Percentiles rank a stretch among this genome's conserved stretches.
Evolutionary conservation across 129 eudicot species (phyloP).

Genomic region (Pittosporum tobira): DNA sequence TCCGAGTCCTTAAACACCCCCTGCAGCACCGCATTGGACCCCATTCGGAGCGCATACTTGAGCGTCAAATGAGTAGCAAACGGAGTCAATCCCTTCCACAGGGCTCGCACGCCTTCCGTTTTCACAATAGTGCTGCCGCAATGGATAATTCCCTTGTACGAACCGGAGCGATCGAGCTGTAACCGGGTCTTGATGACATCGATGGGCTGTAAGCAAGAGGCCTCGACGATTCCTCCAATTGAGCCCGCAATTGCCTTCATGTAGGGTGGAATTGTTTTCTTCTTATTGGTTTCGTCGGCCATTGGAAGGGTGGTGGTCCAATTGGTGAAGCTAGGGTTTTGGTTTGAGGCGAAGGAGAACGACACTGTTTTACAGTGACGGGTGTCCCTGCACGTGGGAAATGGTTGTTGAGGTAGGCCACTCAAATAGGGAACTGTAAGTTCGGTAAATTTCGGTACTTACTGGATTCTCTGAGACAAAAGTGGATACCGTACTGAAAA

Average conservation of each 20-base stretch:
- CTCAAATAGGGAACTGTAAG: too few relatives aligned
- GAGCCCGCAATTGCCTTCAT: conserved; percentile 82
- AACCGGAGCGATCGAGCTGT: conserved; percentile 62
- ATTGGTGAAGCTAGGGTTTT: not conserved
- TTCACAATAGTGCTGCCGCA: conserved; percentile 51
- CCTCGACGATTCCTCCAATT: conserved; percentile 74
- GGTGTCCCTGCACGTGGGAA: too few relatives aligned
- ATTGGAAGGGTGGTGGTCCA: not conserved
- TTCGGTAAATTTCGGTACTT: too few relatives aligned
- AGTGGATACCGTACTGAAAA: too few relatives aligned
- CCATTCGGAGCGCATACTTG: conserved; percentile 85
- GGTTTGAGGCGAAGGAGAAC: not conserved
- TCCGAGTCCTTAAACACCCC: conserved; percentile 56
- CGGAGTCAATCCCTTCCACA: conserved; percentile 90
- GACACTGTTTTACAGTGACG: not conserved
- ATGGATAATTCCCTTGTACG: conserved; percentile 79
- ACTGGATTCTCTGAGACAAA: too few relatives aligned
- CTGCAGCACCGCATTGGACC: conserved; percentile 71
- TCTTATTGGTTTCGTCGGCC: conserved; percentile 17
- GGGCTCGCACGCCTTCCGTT: conserved; percentile 71
- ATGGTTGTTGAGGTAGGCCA: too few relatives aligned
- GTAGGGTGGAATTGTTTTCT: conserved; percentile 50
- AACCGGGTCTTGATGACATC: conserved; percentile 91
- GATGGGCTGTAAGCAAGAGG: conserved; percentile 77
- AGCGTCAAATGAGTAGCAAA: conserved; percentile 83